Percentiles rank a stretch among this genome's conserved stretches.
These are phyloP conservation scores for Xylaria sp. DNA, from an alignment of 2,329 filamentous ascomycete genomes.

Conservation along the genomic window DNA sequence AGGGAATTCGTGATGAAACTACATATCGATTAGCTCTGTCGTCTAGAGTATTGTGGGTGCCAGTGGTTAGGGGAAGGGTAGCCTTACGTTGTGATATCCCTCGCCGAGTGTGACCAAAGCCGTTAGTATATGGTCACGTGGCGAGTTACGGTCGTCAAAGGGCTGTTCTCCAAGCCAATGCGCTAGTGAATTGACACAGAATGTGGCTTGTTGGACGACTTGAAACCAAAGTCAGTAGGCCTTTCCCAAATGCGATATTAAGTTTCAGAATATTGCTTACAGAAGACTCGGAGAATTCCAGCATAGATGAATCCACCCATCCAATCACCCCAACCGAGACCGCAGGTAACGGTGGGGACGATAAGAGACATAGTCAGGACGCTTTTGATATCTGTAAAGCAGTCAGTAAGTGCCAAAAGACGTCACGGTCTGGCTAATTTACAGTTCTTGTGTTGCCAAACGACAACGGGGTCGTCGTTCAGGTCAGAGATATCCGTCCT, in stretches of 20 bases:
- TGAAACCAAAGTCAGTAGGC: conserved; percentile 12
- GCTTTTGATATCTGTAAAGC: conserved; percentile 54
- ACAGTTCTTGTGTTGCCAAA: conserved; percentile 61
- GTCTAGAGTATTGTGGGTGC: background rate
- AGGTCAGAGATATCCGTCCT: conserved; percentile 62
- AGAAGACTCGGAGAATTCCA: conserved; percentile 63
- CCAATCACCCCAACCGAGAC: conserved; percentile 61
- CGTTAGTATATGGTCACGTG: conserved; percentile 74
- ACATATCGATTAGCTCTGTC: conserved; percentile 4
- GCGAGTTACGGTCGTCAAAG: conserved; percentile 77
- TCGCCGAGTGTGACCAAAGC: conserved; percentile 75
- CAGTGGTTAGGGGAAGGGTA: background rate
- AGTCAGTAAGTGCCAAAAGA: conserved; percentile 12
- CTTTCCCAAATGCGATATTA: background rate
- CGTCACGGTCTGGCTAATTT: background rate
- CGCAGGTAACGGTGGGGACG: conserved; percentile 60
- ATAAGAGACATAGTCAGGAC: conserved; percentile 60
- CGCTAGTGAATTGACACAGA: conserved; percentile 65
- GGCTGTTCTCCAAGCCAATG: conserved; percentile 71
- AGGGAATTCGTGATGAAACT: conserved; percentile 77
- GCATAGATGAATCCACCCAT: conserved; percentile 62
- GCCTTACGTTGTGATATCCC: conserved; percentile 71
- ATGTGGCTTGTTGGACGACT: conserved; percentile 63
- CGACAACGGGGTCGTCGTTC: conserved; percentile 62
- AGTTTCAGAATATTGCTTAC: conserved; percentile 11